Evolutionary conservation across 805 yeast species (phyloP).

Genomic region (Wickerhamomyces pijperi): DNA sequence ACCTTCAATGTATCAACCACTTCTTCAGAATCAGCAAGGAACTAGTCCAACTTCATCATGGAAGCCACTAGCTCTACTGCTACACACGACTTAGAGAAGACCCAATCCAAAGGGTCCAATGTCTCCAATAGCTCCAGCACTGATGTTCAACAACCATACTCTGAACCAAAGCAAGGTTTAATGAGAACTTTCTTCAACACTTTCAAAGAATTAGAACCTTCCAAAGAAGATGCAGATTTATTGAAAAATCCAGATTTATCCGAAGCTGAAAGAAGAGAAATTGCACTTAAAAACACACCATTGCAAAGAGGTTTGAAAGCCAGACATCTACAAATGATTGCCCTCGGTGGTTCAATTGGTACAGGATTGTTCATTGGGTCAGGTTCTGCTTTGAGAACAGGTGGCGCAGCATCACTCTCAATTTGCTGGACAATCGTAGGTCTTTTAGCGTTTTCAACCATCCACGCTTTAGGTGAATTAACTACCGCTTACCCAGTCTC

Average conservation of each 20-base stretch:
- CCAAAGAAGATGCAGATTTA: constrained; percentile 26
- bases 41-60: not conserved
- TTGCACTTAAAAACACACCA: constrained; percentile 42
- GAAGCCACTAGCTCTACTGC: not conserved
- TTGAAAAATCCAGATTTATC: constrained; percentile 21
- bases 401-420: constrained; percentile 57
- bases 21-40: not conserved
- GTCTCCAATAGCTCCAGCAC: too few relatives aligned
- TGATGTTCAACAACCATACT: not conserved
- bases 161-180: not conserved
- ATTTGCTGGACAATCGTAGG: constrained; percentile 46
- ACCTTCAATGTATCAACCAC: not conserved
- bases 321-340: constrained; percentile 56
- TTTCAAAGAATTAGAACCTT: constrained; percentile 22
- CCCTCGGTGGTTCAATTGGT: constrained; percentile 60
- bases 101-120: not conserved
- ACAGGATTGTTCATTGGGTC: constrained; percentile 62
- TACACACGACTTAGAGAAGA: not conserved
- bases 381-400: constrained; percentile 43
- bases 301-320: constrained; percentile 40
- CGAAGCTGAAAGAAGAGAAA: constrained; percentile 31
- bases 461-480: constrained; percentile 52
- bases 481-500: constrained; percentile 52
- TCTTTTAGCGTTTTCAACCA: constrained; percentile 43
- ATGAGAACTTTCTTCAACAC: constrained; percentile 7